phyloP scores from a whole-genome alignment of 1,139 yeast species.

The Taphrina betulina region DNA sequence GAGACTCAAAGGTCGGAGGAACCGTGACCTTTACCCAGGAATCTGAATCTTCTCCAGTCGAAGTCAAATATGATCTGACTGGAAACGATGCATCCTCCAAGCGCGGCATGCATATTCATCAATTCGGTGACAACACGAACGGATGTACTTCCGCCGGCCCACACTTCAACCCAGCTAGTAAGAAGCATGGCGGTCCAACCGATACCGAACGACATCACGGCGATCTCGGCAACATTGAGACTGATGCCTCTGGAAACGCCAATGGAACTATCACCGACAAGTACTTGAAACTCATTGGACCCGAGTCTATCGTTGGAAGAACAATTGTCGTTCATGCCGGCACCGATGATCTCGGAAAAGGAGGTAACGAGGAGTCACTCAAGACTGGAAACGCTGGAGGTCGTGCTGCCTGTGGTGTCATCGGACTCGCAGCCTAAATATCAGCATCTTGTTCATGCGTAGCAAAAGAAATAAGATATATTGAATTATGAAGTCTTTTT shows the following conservation, averaged over 20 bases:
- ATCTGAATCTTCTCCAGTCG: conserved; percentile 75
- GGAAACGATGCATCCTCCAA: conserved; percentile 85
- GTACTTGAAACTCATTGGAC: conserved; percentile 77
- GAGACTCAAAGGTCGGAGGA: conserved; percentile 87
- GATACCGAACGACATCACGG: conserved; percentile 93
- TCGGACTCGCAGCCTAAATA: conserved; percentile 56
- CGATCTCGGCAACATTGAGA: conserved; percentile 89
- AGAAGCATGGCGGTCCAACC: conserved; percentile 92
- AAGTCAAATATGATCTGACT: conserved; percentile 77
- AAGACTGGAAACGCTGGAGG: conserved; percentile 99
- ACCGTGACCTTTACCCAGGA: conserved; percentile 80
- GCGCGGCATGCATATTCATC: conserved; percentile 97
- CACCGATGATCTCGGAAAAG: conserved; percentile 93
- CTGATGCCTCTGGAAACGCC: conserved; percentile 85
- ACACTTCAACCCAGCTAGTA: conserved; percentile 91
- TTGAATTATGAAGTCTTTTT: no score
- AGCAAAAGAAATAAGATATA: no score
- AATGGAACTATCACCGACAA: conserved; percentile 80
- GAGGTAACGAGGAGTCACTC: conserved; percentile 89
- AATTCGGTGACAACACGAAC: conserved; percentile 97
- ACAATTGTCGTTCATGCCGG: conserved; percentile 95
- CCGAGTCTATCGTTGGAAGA: conserved; percentile 86
- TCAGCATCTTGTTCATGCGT: no score
- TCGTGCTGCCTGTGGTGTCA: conserved; percentile 99
- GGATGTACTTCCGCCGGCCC: conserved; percentile 99